phyloP scores from a whole-genome alignment of 108 stramenopile genomes.

The Parmales sp. region DNA sequence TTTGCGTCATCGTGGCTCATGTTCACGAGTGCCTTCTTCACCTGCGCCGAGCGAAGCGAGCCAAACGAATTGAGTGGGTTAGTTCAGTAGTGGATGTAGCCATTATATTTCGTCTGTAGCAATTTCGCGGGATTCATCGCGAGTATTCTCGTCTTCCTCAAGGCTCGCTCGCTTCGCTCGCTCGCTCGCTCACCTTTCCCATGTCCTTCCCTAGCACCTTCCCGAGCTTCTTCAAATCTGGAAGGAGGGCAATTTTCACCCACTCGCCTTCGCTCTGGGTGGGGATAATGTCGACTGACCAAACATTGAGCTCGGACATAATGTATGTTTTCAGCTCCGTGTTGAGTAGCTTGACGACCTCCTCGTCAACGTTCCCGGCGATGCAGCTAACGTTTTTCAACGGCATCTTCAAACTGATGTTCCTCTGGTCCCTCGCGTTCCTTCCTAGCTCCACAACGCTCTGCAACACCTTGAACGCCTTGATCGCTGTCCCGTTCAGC shows the following conservation, averaged over 20 bases:
- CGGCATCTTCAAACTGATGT: conserved; percentile 79
- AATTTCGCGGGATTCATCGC: too few relatives aligned
- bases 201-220: conserved; percentile 90
- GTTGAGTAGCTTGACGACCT: conserved; percentile 58
- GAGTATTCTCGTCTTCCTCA: too few relatives aligned
- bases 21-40: conserved; percentile 21
- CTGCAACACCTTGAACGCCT: conserved; percentile 83
- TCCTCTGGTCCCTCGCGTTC: conserved; percentile 81
- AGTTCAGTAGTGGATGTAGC: too few relatives aligned
- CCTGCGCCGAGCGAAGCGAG: too few relatives aligned
- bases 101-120: too few relatives aligned
- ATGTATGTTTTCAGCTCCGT: conserved; percentile 86
- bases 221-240: conserved; percentile 79
- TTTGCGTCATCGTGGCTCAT: conserved; percentile 53
- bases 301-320: conserved; percentile 87
- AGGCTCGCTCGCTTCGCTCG: too few relatives aligned
- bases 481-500: conserved; percentile 73
- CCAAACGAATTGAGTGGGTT: too few relatives aligned
- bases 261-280: conserved; percentile 75
- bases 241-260: conserved; percentile 81
- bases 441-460: conserved; percentile 84
- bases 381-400: conserved; percentile 85
- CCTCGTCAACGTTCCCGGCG: conserved; percentile 57
- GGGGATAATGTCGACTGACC: conserved; percentile 68
- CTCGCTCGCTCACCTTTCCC: too few relatives aligned